These are phyloP conservation scores for Candida tropicalis DNA, from an alignment of 1,139 yeast species.

Conservation along the genomic window DNA sequence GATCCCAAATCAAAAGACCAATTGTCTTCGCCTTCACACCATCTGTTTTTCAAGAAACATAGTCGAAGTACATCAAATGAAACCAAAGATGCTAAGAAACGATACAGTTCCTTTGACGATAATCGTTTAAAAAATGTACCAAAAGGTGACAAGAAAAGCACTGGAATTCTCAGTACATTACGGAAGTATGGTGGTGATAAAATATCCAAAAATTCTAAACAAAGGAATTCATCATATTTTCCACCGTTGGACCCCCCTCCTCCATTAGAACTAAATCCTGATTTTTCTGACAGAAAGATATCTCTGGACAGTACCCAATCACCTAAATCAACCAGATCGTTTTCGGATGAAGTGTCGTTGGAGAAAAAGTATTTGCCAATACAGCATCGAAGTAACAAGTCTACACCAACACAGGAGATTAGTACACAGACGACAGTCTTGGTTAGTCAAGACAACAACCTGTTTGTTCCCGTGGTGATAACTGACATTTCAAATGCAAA, in stretches of 20 bases:
- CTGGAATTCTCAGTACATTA: slow-evolving; percentile 43
- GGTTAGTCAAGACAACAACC: slow-evolving; percentile 60
- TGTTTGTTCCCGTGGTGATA: slow-evolving; percentile 51
- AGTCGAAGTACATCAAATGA: slow-evolving; percentile 61
- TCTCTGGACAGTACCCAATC: slow-evolving; percentile 12
- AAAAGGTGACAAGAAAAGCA: slow-evolving; percentile 27
- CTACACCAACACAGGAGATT: not conserved
- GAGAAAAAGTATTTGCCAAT: slow-evolving; percentile 37
- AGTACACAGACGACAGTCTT: slow-evolving; percentile 31
- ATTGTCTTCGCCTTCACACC: slow-evolving; percentile 32
- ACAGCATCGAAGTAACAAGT: slow-evolving; percentile 6
- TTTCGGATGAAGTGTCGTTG: slow-evolving; percentile 11
- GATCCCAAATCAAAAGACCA: slow-evolving; percentile 53
- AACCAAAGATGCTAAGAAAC: slow-evolving; percentile 8
- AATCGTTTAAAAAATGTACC: slow-evolving; percentile 7
- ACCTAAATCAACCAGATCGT: slow-evolving; percentile 10
- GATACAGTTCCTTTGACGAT: slow-evolving; percentile 8
- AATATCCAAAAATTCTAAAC: slow-evolving; percentile 27
- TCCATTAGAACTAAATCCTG: slow-evolving; percentile 11
- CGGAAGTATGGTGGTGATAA: slow-evolving; percentile 47
- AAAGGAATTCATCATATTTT: slow-evolving; percentile 11
- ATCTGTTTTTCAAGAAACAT: slow-evolving; percentile 61
- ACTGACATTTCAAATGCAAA: slow-evolving; percentile 23
- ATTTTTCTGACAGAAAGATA: slow-evolving; percentile 2
- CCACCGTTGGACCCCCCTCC: slow-evolving; percentile 13